Conservation (phyloP, 495 filamentous ascomycete species). For the Tuber brumale region DNA sequence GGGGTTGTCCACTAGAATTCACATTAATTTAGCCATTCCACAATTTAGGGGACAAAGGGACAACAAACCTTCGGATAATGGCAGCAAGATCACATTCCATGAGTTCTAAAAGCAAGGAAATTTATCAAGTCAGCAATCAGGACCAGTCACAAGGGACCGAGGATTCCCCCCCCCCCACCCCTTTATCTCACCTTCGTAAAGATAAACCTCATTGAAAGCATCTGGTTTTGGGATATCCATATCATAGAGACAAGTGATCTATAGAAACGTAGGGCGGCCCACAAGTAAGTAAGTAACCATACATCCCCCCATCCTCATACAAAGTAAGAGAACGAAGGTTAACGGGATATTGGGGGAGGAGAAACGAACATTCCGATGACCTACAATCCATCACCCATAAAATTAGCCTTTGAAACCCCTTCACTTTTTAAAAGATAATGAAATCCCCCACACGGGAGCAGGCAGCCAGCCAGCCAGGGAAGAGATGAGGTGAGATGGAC, state of each 20-base stretch:
- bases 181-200: conserved; percentile 80
- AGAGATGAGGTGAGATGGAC: neutral
- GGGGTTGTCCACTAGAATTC: conserved; percentile 67
- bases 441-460: neutral
- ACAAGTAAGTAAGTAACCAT: conserved; percentile 22
- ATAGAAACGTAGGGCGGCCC: conserved; percentile 37
- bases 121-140: conserved; percentile 23
- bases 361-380: conserved; percentile 60
- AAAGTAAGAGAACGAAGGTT: neutral
- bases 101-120: conserved; percentile 58
- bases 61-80: conserved; percentile 63
- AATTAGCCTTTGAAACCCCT: neutral
- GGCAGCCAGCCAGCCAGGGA: neutral
- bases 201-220: conserved; percentile 98
- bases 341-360: neutral
- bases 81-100: conserved; percentile 99
- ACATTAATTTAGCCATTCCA: conserved; percentile 7
- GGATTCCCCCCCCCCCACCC: neutral
- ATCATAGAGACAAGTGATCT: conserved; percentile 99
- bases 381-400: conserved; percentile 21
- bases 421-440: neutral
- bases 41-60: neutral
- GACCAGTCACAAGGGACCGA: neutral
- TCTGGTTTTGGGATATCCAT: conserved; percentile 98
- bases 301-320: conserved; percentile 6